Evolutionary conservation across 805 yeast species (phyloP).

Genomic region (Hanseniaspora mollemarum): DNA sequence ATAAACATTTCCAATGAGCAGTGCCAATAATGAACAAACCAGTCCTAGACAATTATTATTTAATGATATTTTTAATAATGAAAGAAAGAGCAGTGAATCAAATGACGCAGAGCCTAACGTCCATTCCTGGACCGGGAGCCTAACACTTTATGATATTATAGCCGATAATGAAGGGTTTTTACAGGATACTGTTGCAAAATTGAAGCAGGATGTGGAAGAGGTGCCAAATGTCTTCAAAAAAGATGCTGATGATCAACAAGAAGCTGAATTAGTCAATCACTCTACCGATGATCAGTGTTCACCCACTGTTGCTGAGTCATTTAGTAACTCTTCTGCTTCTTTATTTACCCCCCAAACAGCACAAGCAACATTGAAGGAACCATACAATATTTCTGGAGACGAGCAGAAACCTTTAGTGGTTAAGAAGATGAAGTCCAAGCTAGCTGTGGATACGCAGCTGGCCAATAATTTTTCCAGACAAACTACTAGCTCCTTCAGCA

Average conservation of each 20-base stretch:
- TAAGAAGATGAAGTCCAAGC: background rate
- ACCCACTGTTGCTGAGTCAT: too few relatives aligned
- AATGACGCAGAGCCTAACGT: background rate
- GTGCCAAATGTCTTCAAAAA: too few relatives aligned
- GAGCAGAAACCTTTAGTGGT: background rate
- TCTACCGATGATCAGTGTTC: too few relatives aligned
- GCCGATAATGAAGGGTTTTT: background rate
- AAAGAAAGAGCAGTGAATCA: background rate
- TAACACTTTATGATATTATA: conserved; percentile 2
- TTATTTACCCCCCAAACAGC: too few relatives aligned
- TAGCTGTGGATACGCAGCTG: background rate
- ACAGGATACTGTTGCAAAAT: background rate
- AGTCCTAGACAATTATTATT: conserved; percentile 11
- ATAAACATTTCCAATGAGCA: background rate
- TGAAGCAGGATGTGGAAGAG: background rate
- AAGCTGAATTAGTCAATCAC: too few relatives aligned
- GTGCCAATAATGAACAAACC: background rate
- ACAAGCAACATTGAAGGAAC: too few relatives aligned
- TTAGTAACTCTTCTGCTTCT: too few relatives aligned
- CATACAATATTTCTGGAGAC: background rate
- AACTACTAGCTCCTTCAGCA: conserved; percentile 21
- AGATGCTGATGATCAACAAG: too few relatives aligned
- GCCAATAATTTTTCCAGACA: background rate
- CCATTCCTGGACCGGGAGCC: background rate
- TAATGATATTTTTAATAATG: conserved; percentile 12